Evolutionary conservation across 2,329 filamentous ascomycete genomes (phyloP).

Genomic region (Dryadomyces quercivorus): DNA sequence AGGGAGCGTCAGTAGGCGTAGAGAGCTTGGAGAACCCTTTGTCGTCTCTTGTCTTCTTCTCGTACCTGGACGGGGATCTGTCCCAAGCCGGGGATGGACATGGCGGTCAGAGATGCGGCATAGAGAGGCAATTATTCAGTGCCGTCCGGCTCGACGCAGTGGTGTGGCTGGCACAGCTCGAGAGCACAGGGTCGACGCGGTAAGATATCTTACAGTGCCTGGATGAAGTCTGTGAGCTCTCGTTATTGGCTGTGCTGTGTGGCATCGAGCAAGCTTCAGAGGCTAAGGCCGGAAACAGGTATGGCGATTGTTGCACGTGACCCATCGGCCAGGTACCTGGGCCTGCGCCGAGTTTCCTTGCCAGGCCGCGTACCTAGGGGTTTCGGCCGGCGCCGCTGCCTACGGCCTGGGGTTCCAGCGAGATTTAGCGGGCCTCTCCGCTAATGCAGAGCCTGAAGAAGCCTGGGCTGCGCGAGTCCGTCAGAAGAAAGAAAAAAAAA

Average conservation of each 20-base stretch:
- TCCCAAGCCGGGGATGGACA: constrained; percentile 66
- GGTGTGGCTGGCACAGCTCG: neutral
- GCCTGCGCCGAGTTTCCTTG: neutral
- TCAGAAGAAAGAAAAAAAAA: too few relatives aligned
- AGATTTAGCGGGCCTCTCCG: neutral
- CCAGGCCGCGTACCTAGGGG: neutral
- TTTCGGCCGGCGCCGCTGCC: neutral
- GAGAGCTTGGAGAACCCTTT: neutral
- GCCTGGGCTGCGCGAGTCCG: neutral
- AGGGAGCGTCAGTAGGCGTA: neutral
- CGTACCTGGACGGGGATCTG: constrained; percentile 52
- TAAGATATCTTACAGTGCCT: too few relatives aligned
- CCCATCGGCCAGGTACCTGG: neutral
- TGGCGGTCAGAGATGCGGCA: constrained; percentile 18
- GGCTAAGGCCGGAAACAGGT: neutral
- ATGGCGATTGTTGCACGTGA: neutral
- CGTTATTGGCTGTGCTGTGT: neutral
- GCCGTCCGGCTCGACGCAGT: too few relatives aligned
- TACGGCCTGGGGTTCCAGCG: neutral
- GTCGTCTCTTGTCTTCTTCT: constrained; percentile 13
- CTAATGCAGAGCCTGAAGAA: neutral
- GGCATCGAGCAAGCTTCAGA: neutral
- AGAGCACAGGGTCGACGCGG: too few relatives aligned
- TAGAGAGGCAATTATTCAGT: neutral
- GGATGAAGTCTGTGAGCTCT: neutral